These are phyloP conservation scores for Cubamyces sp. DNA, from an alignment of 768 basidiomycete species.

Conservation along the genomic window DNA sequence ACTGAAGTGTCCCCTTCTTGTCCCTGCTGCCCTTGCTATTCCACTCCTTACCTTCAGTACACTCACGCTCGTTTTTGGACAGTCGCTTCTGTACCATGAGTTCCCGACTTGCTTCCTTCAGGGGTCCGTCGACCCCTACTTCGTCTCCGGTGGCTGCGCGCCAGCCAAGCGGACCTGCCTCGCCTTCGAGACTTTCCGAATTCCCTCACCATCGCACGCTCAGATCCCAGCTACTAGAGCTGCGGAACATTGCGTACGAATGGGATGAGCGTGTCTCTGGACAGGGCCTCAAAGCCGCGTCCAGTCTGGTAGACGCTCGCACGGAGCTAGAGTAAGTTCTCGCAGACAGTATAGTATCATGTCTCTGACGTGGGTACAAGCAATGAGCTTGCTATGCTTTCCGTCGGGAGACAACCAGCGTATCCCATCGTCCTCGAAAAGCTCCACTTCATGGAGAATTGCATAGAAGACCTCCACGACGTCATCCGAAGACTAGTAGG, in stretches of 20 bases:
- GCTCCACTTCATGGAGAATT: slow-evolving; percentile 67
- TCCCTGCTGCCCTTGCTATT: background rate
- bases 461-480: slow-evolving; percentile 59
- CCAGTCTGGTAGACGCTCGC: slow-evolving; percentile 70
- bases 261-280: slow-evolving; percentile 85
- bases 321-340: slow-evolving; percentile 84
- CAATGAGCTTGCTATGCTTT: slow-evolving; percentile 63
- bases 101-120: slow-evolving; percentile 72
- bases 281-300: slow-evolving; percentile 80
- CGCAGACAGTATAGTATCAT: background rate
- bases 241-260: slow-evolving; percentile 61
- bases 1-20: background rate
- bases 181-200: slow-evolving; percentile 52
- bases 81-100: slow-evolving; percentile 40
- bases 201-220: slow-evolving; percentile 82
- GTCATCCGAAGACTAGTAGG: slow-evolving; percentile 71
- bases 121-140: slow-evolving; percentile 77
- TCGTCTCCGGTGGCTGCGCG: slow-evolving; percentile 60
- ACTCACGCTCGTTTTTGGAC: slow-evolving; percentile 6
- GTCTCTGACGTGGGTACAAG: slow-evolving; percentile 38
- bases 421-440: slow-evolving; percentile 66
- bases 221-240: slow-evolving; percentile 68
- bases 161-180: slow-evolving; percentile 51
- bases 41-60: background rate
- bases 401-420: slow-evolving; percentile 56